phyloP scores from a whole-genome alignment of 352 stramenopile genomes.

The Globisporangium okanoganense region DNA sequence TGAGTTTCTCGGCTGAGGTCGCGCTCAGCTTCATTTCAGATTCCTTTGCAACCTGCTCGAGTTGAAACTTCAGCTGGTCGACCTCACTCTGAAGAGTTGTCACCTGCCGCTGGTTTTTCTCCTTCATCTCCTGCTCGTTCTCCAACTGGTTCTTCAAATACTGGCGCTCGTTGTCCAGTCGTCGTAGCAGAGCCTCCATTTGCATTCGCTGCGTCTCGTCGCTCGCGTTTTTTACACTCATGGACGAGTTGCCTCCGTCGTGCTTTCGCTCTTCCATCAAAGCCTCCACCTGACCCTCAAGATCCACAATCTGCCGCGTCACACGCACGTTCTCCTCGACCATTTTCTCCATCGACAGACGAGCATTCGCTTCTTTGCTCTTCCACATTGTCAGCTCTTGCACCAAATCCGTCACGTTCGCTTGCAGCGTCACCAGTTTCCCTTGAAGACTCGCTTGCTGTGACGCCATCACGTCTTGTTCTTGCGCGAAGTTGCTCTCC shows the following conservation, averaged over 20 bases:
- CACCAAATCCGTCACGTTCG: slow-evolving; percentile 73
- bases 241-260: slow-evolving; percentile 21
- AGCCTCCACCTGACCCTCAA: slow-evolving; percentile 49
- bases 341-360: slow-evolving; percentile 70
- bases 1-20: slow-evolving; percentile 22
- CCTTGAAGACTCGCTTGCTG: slow-evolving; percentile 49
- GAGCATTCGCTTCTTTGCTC: slow-evolving; percentile 59
- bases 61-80: slow-evolving; percentile 26
- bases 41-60: slow-evolving; percentile 32
- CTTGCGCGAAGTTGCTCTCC: slow-evolving; percentile 40
- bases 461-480: slow-evolving; percentile 41
- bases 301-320: slow-evolving; percentile 58
- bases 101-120: slow-evolving; percentile 37
- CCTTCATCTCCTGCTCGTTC: slow-evolving; percentile 43
- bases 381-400: slow-evolving; percentile 67
- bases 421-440: slow-evolving; percentile 63
- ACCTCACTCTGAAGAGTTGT: slow-evolving; percentile 40
- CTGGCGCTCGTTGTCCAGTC: slow-evolving; percentile 76
- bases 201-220: slow-evolving; percentile 78
- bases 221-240: slow-evolving; percentile 62
- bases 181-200: slow-evolving; percentile 67
- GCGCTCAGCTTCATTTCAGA: slow-evolving; percentile 43
- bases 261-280: slow-evolving; percentile 53
- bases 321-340: slow-evolving; percentile 65
- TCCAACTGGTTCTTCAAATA: slow-evolving; percentile 81